phyloP scores from a whole-genome alignment of 768 basidiomycete genomes.

The Amanita inopinata region DNA sequence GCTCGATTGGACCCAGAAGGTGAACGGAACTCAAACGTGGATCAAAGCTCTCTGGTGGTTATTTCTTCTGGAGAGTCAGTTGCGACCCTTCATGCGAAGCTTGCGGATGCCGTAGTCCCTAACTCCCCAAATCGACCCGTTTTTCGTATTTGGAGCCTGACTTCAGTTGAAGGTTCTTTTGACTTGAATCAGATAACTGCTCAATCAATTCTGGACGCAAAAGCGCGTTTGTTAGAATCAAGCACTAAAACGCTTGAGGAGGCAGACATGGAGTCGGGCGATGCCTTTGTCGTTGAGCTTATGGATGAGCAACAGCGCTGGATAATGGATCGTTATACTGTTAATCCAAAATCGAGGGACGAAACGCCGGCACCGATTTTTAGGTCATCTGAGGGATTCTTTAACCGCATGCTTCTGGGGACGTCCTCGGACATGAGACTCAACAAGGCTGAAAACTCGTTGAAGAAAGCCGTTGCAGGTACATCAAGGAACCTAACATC shows the following conservation, averaged over 20 bases:
- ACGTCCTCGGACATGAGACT: slow-evolving; percentile 14
- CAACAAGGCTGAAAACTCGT: slow-evolving; percentile 15
- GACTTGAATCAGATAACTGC: slow-evolving; percentile 21
- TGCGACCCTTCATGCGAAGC: slow-evolving; percentile 27
- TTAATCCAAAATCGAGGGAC: slow-evolving; percentile 13
- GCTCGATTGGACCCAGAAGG: slow-evolving; percentile 32
- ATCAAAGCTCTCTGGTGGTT: slow-evolving; percentile 26
- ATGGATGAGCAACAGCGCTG: slow-evolving; percentile 23
- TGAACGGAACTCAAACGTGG: slow-evolving; percentile 9
- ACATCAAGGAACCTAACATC: slow-evolving; percentile 20
- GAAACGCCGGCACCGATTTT: slow-evolving; percentile 41
- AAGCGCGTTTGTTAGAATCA: slow-evolving; percentile 34
- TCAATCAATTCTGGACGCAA: slow-evolving; percentile 19
- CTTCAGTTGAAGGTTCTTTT: slow-evolving; percentile 28
- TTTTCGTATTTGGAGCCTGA: slow-evolving; percentile 60
- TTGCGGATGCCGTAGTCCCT: slow-evolving; percentile 28
- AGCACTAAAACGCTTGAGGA: slow-evolving; percentile 48
- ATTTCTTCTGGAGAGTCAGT: slow-evolving; percentile 47
- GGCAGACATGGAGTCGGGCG: slow-evolving; percentile 45
- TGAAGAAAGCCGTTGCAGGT: slow-evolving; percentile 14
- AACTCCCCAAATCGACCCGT: slow-evolving; percentile 22
- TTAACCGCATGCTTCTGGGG: slow-evolving; percentile 30
- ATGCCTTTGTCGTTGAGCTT: slow-evolving; percentile 74
- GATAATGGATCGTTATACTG: slow-evolving; percentile 43
- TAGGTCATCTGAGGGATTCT: slow-evolving; percentile 44